phyloP scores from a whole-genome alignment of 352 stramenopile genomes.

The Bremia lactucae region DNA sequence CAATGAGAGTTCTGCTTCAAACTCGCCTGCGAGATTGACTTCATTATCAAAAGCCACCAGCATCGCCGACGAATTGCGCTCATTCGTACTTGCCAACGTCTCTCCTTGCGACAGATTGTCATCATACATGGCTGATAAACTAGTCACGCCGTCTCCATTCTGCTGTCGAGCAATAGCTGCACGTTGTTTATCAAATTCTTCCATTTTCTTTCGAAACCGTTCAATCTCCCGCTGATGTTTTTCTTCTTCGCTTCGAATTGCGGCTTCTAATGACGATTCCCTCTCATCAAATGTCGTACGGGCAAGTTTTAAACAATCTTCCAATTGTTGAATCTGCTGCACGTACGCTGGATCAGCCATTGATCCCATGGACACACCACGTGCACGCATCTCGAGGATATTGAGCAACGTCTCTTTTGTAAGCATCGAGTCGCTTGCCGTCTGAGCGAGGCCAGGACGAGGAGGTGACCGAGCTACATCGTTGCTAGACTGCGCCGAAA shows the following conservation, averaged over 20 bases:
- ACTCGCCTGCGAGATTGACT: constrained; percentile 17
- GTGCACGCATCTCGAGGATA: constrained; percentile 34
- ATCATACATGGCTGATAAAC: constrained; percentile 17
- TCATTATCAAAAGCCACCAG: constrained; percentile 20
- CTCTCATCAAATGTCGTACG: constrained; percentile 49
- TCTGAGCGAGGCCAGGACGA: constrained; percentile 24
- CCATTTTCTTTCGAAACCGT: constrained; percentile 72
- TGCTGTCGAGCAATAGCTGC: constrained; percentile 50
- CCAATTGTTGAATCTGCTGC: constrained; percentile 50
- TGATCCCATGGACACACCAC: constrained; percentile 53
- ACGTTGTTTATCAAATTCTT: constrained; percentile 73
- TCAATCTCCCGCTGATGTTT: constrained; percentile 80
- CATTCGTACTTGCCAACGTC: constrained; percentile 5
- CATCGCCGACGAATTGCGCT: constrained; percentile 7
- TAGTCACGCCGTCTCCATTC: constrained; percentile 30
- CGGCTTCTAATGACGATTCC: constrained; percentile 60
- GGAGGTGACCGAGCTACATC: constrained; percentile 26
- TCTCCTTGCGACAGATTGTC: constrained; percentile 22
- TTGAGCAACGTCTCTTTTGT: constrained; percentile 31
- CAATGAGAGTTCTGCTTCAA: constrained; percentile 11
- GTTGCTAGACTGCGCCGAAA: constrained; percentile 10
- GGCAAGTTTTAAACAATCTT: constrained; percentile 53
- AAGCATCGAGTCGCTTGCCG: constrained; percentile 33
- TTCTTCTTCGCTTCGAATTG: constrained; percentile 68
- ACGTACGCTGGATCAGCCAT: constrained; percentile 40